Conservation (phyloP, 176 grass and related monocot species). For the Carex parvula region DNA sequence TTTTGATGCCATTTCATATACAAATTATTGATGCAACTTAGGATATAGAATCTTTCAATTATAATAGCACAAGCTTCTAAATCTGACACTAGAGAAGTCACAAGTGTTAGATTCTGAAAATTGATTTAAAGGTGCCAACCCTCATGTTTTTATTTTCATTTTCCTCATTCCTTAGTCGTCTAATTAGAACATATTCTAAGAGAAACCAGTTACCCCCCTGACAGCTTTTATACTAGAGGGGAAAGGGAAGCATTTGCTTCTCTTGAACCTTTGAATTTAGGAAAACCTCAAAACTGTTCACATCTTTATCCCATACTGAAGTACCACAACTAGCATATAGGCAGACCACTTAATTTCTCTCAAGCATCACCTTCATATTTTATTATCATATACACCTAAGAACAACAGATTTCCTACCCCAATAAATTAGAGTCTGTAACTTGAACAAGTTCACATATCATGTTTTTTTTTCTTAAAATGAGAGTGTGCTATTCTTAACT, state of each 20-base stretch:
- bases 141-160: background rate
- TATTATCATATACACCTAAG: background rate
- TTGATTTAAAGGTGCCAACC: background rate
- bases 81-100: background rate
- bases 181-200: background rate
- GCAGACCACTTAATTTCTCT: background rate
- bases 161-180: background rate
- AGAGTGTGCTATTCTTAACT: too few species aligned
- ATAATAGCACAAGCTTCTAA: background rate
- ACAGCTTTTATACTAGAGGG: background rate
- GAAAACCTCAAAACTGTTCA: background rate
- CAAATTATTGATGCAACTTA: background rate
- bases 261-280: background rate
- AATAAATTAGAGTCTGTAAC: background rate
- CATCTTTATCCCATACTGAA: too few species aligned
- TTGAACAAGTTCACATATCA: background rate
- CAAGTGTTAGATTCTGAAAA: background rate
- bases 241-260: background rate
- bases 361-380: background rate
- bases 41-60: background rate
- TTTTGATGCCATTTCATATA: background rate
- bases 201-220: background rate
- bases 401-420: background rate
- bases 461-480: too few species aligned
- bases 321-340: too few species aligned